Evolutionary conservation across 2,329 filamentous ascomycete genomes (phyloP).

Genomic region (Stachybotrys chlorohalonatus): DNA sequence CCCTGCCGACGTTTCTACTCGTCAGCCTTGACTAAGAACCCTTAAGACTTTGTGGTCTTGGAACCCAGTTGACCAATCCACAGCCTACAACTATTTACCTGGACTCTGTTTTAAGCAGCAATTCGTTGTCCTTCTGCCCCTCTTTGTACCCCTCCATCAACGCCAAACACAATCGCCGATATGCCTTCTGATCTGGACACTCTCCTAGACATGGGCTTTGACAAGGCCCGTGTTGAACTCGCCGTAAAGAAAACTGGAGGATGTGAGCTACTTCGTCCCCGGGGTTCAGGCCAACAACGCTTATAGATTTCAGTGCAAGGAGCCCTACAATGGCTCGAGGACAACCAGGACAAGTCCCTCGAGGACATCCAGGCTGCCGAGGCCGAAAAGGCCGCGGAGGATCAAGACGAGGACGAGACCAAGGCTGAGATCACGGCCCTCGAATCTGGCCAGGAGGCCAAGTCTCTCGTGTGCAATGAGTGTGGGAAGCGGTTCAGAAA

Average conservation of each 20-base stretch:
- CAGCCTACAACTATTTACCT: neutral
- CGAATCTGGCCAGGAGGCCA: constrained; percentile 60
- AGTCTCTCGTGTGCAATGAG: constrained; percentile 86
- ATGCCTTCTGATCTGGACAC: constrained; percentile 51
- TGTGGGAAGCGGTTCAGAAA: constrained; percentile 87
- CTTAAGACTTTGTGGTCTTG: neutral
- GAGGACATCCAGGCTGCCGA: constrained; percentile 62
- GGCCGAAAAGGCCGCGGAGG: constrained; percentile 28
- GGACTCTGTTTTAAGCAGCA: no score
- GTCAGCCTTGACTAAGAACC: neutral
- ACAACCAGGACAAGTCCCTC: constrained; percentile 78
- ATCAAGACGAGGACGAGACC: constrained; percentile 38
- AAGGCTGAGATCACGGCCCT: constrained; percentile 54
- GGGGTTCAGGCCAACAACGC: neutral
- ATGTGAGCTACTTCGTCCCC: constrained; percentile 40
- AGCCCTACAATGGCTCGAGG: constrained; percentile 90
- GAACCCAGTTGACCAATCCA: no score
- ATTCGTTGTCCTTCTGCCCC: constrained; percentile 3
- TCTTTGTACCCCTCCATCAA: constrained; percentile 7
- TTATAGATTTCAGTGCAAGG: constrained; percentile 55
- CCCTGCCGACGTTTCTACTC: no score
- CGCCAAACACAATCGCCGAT: constrained; percentile 17
- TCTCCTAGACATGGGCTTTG: constrained; percentile 70
- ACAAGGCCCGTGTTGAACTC: constrained; percentile 69
- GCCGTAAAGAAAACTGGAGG: constrained; percentile 78